phyloP scores from a whole-genome alignment of 2,329 filamentous ascomycete genomes.

The Penicillium sp. region DNA sequence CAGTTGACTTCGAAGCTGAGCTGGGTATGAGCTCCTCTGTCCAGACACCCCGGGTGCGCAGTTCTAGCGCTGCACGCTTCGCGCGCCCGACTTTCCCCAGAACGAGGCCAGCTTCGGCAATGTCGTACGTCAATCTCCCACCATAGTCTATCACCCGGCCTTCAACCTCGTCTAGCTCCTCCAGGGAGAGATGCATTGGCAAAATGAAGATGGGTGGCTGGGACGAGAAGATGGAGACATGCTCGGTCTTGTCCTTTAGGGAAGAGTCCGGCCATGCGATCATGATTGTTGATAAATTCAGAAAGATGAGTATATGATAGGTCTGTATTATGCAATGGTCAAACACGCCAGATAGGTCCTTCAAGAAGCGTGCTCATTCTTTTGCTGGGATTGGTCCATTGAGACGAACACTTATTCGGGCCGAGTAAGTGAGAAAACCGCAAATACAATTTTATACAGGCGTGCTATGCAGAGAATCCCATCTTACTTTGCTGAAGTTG shows the following conservation, averaged over 20 bases:
- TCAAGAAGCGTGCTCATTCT: neutral
- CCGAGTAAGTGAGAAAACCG: neutral
- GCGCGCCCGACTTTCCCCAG: constrained; percentile 64
- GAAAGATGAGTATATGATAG: neutral
- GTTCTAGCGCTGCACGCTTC: constrained; percentile 65
- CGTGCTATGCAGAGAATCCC: neutral
- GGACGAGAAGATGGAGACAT: constrained; percentile 25
- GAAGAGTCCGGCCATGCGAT: neutral
- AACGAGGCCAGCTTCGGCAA: constrained; percentile 62
- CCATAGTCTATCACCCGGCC: constrained; percentile 49
- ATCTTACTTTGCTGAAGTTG: neutral
- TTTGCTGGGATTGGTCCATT: neutral
- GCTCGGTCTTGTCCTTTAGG: neutral
- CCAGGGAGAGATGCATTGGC: constrained; percentile 56
- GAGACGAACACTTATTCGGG: neutral
- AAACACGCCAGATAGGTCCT: neutral
- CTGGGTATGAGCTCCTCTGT: constrained; percentile 29
- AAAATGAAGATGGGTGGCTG: constrained; percentile 64
- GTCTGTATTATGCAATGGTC: neutral
- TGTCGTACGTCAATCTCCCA: constrained; percentile 60
- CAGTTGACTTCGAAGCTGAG: neutral
- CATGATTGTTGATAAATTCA: neutral
- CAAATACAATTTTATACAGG: neutral
- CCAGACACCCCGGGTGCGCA: constrained; percentile 58
- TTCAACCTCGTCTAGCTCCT: constrained; percentile 57